Evolutionary conservation across 805 yeast species (phyloP).

Genomic region (Brettanomyces sp.): DNA sequence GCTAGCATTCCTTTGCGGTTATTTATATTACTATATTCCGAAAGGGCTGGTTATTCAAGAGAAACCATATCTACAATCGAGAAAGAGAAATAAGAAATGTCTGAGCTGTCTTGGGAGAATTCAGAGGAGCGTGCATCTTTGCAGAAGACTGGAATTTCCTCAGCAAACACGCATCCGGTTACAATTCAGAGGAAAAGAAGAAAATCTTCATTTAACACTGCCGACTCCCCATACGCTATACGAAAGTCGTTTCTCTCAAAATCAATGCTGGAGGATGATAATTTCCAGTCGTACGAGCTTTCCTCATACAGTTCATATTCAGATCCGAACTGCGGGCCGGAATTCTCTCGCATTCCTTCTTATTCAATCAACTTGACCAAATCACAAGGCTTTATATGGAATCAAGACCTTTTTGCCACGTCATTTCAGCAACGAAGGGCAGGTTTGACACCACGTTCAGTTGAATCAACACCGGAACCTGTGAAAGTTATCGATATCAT

Average conservation of each 20-base stretch:
- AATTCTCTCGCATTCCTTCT: conserved; percentile 20
- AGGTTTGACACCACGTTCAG: conserved; percentile 18
- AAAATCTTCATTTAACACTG: conserved; percentile 24
- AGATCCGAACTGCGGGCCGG: neutral
- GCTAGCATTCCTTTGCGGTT: too few species aligned
- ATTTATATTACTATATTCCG: too few species aligned
- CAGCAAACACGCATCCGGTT: neutral
- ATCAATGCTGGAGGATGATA: conserved; percentile 50
- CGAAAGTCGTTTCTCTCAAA: conserved; percentile 47
- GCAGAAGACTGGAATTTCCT: too few species aligned
- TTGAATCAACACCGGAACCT: conserved; percentile 10
- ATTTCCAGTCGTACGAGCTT: conserved; percentile 42
- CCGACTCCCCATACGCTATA: conserved; percentile 45
- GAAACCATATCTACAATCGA: too few species aligned
- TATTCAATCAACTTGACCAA: conserved; percentile 42
- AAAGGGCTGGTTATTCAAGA: too few species aligned
- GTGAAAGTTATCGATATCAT: conserved; percentile 20
- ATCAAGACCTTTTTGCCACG: conserved; percentile 67
- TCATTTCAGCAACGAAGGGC: conserved; percentile 53
- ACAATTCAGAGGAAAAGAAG: conserved; percentile 12
- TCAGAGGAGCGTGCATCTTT: too few species aligned
- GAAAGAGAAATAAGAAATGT: too few species aligned
- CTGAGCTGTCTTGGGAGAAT: too few species aligned
- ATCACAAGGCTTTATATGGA: conserved; percentile 69
- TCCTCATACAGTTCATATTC: conserved; percentile 14